Conservation (phyloP, 257 asterid species). For the Gentiana dahurica region DNA sequence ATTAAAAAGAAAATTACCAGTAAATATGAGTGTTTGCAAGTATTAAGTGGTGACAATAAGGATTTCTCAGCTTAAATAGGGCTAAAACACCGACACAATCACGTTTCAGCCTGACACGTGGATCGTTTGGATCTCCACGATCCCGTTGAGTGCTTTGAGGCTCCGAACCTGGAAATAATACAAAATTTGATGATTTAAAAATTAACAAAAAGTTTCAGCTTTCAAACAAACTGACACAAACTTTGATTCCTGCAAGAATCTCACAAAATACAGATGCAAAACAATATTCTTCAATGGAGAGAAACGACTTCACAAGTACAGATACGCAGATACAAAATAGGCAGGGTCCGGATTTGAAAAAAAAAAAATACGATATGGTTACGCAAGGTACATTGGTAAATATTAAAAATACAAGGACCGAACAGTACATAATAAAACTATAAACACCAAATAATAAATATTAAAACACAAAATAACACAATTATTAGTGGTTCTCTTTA, state of each 20-base stretch:
- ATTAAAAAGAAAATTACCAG: constrained; percentile 38
- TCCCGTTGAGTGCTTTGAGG: constrained; percentile 25
- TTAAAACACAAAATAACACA: too few relatives aligned
- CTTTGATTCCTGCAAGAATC: too few relatives aligned
- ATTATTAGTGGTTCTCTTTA: too few relatives aligned
- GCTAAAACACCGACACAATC: constrained; percentile 92
- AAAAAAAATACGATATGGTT: too few relatives aligned
- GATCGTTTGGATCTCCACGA: constrained; percentile 68
- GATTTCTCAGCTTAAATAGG: constrained; percentile 61
- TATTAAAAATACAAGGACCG: too few relatives aligned
- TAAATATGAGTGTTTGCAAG: constrained; percentile 80
- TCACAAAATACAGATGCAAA: background rate
- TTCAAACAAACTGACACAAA: background rate
- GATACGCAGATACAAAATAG: background rate
- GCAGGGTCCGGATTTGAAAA: too few relatives aligned
- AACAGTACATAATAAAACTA: too few relatives aligned
- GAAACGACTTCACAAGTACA: background rate
- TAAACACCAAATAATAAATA: too few relatives aligned
- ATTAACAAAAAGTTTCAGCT: background rate
- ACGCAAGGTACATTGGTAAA: too few relatives aligned
- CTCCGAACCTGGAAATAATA: constrained; percentile 27
- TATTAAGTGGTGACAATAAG: constrained; percentile 44
- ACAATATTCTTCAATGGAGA: background rate
- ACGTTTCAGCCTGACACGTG: constrained; percentile 79
- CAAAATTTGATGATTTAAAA: background rate